A percentile compares a stretch with the other conserved stretches of the same genome.
These are phyloP conservation scores for Pisolithus sp. DNA, from an alignment of 768 basidiomycete genomes.

Conservation along the genomic window DNA sequence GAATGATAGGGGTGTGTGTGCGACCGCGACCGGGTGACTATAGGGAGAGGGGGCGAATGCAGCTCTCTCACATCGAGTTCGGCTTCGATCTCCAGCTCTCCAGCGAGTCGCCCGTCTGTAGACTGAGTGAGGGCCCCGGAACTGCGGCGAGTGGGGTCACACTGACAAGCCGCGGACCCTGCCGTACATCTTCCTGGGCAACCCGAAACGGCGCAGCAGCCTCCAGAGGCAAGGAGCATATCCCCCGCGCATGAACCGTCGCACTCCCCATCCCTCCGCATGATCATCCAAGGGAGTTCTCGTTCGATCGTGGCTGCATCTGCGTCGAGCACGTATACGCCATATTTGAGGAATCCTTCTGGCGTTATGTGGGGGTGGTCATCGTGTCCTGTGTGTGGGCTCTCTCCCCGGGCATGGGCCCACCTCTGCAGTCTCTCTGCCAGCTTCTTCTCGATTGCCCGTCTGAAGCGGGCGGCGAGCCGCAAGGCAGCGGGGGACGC, in stretches of 20 bases:
- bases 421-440: conserved; percentile 36
- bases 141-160: background rate
- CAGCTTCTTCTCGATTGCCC: conserved; percentile 54
- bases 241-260: conserved; percentile 14
- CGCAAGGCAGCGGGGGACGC: conserved; percentile 44
- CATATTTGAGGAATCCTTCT: conserved; percentile 26
- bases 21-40: background rate
- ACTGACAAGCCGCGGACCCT: background rate
- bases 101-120: conserved; percentile 22
- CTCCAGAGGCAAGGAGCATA: background rate
- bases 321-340: conserved; percentile 27
- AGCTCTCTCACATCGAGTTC: too few relatives aligned
- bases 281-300: conserved; percentile 25
- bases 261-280: conserved; percentile 23
- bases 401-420: conserved; percentile 9
- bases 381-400: conserved; percentile 9
- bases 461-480: conserved; percentile 60
- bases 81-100: conserved; percentile 21
- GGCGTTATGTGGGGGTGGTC: conserved; percentile 18
- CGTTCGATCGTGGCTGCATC: conserved; percentile 19
- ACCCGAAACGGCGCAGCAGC: background rate
- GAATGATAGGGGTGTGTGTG: background rate
- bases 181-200: background rate
- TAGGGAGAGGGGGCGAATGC: background rate
- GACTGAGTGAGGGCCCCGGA: conserved; percentile 17